Evolutionary conservation across 768 basidiomycete genomes (phyloP).

Genomic region (Pleurotus tuber-regium): DNA sequence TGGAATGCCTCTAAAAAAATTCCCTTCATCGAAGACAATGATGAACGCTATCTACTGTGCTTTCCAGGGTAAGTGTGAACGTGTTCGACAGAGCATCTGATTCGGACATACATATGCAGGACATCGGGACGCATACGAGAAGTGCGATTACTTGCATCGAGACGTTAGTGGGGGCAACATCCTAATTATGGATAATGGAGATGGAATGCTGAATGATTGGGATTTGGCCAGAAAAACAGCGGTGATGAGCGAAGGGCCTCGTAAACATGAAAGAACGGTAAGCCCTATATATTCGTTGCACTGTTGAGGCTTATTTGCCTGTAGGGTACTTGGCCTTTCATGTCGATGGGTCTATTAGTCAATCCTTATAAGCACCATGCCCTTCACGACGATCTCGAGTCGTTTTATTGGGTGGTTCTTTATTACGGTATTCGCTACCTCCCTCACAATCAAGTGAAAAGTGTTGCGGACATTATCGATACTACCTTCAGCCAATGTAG

Average conservation of each 20-base stretch:
- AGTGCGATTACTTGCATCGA: slow-evolving; percentile 10
- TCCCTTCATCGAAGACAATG: not conserved
- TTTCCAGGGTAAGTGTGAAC: slow-evolving; percentile 11
- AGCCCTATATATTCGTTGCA: not conserved
- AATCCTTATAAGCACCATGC: slow-evolving; percentile 16
- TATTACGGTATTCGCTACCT: slow-evolving; percentile 15
- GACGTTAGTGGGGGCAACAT: slow-evolving; percentile 12
- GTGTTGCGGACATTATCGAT: no score
- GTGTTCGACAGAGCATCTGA: no score
- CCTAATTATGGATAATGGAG: not conserved
- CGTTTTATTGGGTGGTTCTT: slow-evolving; percentile 22
- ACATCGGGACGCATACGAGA: slow-evolving; percentile 8
- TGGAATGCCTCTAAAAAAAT: not conserved
- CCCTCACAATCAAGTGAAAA: no score
- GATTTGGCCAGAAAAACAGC: not conserved
- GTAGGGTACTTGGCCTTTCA: slow-evolving; percentile 35
- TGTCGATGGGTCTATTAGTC: slow-evolving; percentile 22
- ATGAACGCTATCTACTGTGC: slow-evolving; percentile 17
- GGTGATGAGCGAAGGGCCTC: not conserved
- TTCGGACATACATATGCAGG: no score
- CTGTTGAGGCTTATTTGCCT: no score
- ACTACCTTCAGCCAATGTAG: no score
- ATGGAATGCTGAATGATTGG: slow-evolving; percentile 12
- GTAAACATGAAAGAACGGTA: not conserved
- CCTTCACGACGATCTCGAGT: slow-evolving; percentile 29